phyloP scores from a whole-genome alignment of 73 alveolate genomes.

The Breviolum minutum region DNA sequence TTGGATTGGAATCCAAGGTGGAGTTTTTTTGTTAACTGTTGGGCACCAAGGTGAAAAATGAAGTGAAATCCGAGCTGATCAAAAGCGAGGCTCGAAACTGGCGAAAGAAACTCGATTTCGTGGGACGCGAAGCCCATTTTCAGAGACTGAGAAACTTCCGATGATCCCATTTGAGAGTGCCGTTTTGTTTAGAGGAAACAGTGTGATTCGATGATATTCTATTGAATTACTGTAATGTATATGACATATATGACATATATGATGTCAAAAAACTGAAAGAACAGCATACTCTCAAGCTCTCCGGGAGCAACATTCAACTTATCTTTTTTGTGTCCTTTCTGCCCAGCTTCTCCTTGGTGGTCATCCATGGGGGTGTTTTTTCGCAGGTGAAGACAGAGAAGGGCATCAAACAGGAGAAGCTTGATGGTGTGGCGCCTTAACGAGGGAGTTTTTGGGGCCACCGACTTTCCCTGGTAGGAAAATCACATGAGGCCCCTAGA shows the following conservation, averaged over 20 bases:
- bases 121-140: too few species aligned
- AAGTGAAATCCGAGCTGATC: slow-evolving; percentile 73
- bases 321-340: too few species aligned
- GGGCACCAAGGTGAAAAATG: slow-evolving; percentile 37
- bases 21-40: too few species aligned
- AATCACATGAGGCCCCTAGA: too few species aligned
- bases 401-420: slow-evolving; percentile 84
- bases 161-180: too few species aligned
- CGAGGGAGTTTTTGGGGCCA: neutral
- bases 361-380: neutral
- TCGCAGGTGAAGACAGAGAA: slow-evolving; percentile 67
- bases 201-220: neutral
- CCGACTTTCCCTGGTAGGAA: neutral
- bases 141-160: too few species aligned
- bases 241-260: neutral
- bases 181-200: neutral
- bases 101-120: neutral
- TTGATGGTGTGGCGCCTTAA: slow-evolving; percentile 9
- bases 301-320: too few species aligned
- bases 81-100: slow-evolving; percentile 39
- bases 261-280: neutral
- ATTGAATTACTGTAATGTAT: neutral
- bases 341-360: neutral
- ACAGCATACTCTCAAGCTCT: too few species aligned
- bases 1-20: too few species aligned